Conservation (phyloP, 176 grass and related monocot species). For the Microstegium vimineum region DNA sequence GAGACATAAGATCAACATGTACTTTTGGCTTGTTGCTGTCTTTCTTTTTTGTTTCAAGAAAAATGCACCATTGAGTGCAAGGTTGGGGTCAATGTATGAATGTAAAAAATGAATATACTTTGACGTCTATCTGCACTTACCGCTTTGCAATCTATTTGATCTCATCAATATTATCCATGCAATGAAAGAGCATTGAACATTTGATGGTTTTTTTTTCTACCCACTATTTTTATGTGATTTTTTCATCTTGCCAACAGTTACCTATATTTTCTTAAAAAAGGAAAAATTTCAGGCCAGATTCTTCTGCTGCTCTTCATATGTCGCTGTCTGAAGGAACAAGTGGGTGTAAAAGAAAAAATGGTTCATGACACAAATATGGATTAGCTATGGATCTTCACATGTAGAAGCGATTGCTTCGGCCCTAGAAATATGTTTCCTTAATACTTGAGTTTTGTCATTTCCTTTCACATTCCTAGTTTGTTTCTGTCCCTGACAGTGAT, state of each 20-base stretch:
- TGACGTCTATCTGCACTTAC: background rate
- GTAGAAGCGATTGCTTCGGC: background rate
- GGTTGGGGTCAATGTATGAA: background rate
- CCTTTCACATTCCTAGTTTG: background rate
- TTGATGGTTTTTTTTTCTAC: background rate
- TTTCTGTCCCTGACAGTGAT: background rate
- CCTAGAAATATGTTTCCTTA: background rate
- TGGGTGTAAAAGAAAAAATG: background rate
- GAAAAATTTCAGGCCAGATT: background rate
- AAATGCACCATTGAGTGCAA: background rate
- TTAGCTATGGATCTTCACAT: background rate
- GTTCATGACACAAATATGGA: background rate
- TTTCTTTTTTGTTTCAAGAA: conserved; percentile 13
- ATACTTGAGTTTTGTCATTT: background rate
- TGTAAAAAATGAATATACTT: background rate
- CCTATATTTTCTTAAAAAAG: background rate
- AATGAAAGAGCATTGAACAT: background rate
- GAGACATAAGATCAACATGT: conserved; percentile 10
- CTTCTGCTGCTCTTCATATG: background rate
- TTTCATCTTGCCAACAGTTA: background rate
- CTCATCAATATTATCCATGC: background rate
- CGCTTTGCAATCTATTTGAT: background rate
- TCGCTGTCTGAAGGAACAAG: background rate
- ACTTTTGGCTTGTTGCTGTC: background rate
- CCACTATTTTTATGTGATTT: background rate